phyloP scores from a whole-genome alignment of 2,329 filamentous ascomycete species.

The Fusarium mundagurra region DNA sequence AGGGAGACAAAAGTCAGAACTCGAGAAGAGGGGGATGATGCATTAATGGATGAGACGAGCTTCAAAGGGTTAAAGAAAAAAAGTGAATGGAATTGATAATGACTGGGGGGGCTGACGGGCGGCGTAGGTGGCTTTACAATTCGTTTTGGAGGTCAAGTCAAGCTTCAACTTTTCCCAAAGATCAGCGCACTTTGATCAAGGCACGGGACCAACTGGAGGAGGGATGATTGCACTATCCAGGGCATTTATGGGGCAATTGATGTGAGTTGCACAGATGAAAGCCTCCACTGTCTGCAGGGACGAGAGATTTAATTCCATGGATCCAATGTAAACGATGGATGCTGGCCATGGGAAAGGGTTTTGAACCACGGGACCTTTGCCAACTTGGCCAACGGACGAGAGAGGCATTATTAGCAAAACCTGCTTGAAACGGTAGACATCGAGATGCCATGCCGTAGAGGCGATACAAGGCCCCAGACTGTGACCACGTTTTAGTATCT shows the following conservation, averaged over 20 bases:
- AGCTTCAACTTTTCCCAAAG: slow-evolving; percentile 19
- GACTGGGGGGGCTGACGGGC: slow-evolving; percentile 24
- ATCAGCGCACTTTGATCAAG: slow-evolving; percentile 39
- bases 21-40: slow-evolving; percentile 2
- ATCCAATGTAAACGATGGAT: background rate
- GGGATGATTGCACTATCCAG: slow-evolving; percentile 33
- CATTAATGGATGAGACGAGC: background rate
- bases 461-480: background rate
- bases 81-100: slow-evolving; percentile 13
- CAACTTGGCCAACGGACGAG: slow-evolving; percentile 18
- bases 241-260: slow-evolving; percentile 32
- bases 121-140: slow-evolving; percentile 34
- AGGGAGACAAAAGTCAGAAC: slow-evolving; percentile 13
- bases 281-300: slow-evolving; percentile 20
- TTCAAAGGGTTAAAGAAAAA: background rate
- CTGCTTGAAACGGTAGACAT: slow-evolving; percentile 25
- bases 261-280: slow-evolving; percentile 26
- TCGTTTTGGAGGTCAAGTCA: background rate
- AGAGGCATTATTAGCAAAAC: slow-evolving; percentile 19
- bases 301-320: slow-evolving; percentile 39
- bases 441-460: slow-evolving; percentile 15
- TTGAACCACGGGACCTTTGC: slow-evolving; percentile 29
- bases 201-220: slow-evolving; percentile 35
- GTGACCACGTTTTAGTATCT: slow-evolving; percentile 18
- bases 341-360: background rate